Base-by-base conservation (phyloP, 495 filamentous ascomycete species). In the Tuber brumale region DNA sequence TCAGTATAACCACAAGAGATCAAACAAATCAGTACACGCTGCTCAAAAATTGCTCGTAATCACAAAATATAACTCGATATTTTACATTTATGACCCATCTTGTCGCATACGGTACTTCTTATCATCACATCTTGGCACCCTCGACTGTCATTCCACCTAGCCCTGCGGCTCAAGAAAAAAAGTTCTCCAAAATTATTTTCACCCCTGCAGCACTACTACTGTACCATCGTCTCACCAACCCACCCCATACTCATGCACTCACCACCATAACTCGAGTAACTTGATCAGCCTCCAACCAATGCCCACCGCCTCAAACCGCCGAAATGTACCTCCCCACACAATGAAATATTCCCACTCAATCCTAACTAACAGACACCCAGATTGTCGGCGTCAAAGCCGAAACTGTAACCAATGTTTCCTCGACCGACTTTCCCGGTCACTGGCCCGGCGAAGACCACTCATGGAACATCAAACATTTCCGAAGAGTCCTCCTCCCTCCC, bases 351-450 rank as follows among this genome's bases (percentile, higher is more conserved):
- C 12, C 57, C 27, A 27, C 57, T 66, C n/a, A 1, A 18, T 7
- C 27, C 14, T 14, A 19, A 12, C 57, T 66, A 66, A 66, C 57
- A 18, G 16, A 66, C 31, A 66, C 14, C 57, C 79, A 97, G 93
- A 91, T 92, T 75, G 90, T 99, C 82, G 89, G 90, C 78, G 90
- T 98, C 86, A 92, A 94, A 84, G 85, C 89, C 70, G 94, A 98
- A 84, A 97, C 92, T 39, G 91, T 98, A 80, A 93, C 91, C 77
- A 90, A 98, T 85, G 91, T 94, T 82, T 87, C 92, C 81, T 92
- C 92, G 42, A 96, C 90, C 77, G 94, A 97, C 83, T 97, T 93
- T 84, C 96, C 96, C 3, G 90, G 91, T 69, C 92, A 97, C 85
- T 97, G 90, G 85, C 92, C 93, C 3, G 93, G 92, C 78, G 95